phyloP scores from a whole-genome alignment of 73 alveolate genomes.

The Paramecium biaurelia region DNA sequence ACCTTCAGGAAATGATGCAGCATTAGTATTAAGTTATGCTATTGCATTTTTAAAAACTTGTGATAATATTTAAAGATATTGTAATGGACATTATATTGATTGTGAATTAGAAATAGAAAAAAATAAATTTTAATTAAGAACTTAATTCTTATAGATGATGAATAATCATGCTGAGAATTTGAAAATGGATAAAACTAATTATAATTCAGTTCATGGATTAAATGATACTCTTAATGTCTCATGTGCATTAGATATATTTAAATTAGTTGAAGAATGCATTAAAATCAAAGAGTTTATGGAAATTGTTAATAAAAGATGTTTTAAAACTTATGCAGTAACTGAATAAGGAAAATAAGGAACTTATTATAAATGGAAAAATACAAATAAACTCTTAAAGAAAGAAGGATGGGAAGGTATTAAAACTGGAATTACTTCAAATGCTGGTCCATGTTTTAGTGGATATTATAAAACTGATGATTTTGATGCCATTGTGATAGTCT shows the following conservation, averaged over 20 bases:
- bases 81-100: constrained; percentile 7
- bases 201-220: constrained; percentile 74
- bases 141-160: constrained; percentile 65
- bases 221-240: constrained; percentile 49
- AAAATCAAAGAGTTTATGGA: constrained; percentile 30
- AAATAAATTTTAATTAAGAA: constrained; percentile 9
- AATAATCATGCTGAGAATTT: constrained; percentile 62
- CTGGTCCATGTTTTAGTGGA: constrained; percentile 86
- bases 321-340: constrained; percentile 41
- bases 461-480: constrained; percentile 63
- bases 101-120: constrained; percentile 10
- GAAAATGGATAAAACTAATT: constrained; percentile 64
- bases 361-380: constrained; percentile 72
- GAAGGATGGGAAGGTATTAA: constrained; percentile 75
- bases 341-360: constrained; percentile 55
- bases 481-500: constrained; percentile 74
- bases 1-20: constrained; percentile 89
- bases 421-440: constrained; percentile 85
- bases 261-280: constrained; percentile 38
- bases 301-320: constrained; percentile 74
- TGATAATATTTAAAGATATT: constrained; percentile 14
- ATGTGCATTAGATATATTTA: constrained; percentile 43
- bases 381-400: constrained; percentile 79
- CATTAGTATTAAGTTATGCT: constrained; percentile 66
- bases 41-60: constrained; percentile 47